Evolutionary conservation across 352 stramenopile species (phyloP).

Genomic region (Thraustochytrium sp.): DNA sequence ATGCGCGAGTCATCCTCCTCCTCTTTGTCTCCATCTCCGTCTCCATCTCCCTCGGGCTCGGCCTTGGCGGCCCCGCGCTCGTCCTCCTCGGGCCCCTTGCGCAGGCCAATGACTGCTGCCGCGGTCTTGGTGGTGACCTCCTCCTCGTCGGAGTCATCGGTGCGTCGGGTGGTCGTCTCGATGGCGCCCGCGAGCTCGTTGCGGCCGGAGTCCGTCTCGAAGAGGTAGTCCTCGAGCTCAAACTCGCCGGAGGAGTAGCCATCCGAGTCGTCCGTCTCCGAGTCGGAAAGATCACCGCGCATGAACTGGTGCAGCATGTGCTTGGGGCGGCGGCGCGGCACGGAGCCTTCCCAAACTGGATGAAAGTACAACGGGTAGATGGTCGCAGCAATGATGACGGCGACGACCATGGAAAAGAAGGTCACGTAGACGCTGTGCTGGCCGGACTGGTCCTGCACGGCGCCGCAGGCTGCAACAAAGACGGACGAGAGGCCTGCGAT

Average conservation of each 20-base stretch:
- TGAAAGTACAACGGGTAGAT: slow-evolving; percentile 16
- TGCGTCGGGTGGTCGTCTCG: too few species aligned
- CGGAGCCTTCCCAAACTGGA: not conserved
- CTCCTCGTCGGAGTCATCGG: not conserved
- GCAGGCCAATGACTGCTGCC: too few species aligned
- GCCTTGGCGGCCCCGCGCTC: not conserved
- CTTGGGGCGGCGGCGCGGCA: not conserved
- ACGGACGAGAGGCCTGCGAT: not conserved
- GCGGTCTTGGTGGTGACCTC: not conserved
- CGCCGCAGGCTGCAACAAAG: not conserved
- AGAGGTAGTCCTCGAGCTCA: not conserved
- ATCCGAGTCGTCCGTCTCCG: not conserved
- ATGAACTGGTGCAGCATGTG: not conserved
- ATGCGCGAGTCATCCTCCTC: too few species aligned
- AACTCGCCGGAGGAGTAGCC: not conserved
- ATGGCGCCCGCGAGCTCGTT: too few species aligned
- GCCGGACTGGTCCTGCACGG: not conserved
- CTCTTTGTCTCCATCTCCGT: too few species aligned
- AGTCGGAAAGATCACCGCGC: not conserved
- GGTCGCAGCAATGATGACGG: not conserved
- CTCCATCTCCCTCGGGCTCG: too few species aligned
- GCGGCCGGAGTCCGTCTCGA: too few species aligned
- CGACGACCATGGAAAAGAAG: not conserved
- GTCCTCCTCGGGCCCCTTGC: too few species aligned
- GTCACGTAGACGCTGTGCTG: not conserved